Evolutionary conservation across 345 rosid genomes (phyloP), one percentile per base, ranked within the genome.

Genomic region (Citrus sinensis): DNA sequence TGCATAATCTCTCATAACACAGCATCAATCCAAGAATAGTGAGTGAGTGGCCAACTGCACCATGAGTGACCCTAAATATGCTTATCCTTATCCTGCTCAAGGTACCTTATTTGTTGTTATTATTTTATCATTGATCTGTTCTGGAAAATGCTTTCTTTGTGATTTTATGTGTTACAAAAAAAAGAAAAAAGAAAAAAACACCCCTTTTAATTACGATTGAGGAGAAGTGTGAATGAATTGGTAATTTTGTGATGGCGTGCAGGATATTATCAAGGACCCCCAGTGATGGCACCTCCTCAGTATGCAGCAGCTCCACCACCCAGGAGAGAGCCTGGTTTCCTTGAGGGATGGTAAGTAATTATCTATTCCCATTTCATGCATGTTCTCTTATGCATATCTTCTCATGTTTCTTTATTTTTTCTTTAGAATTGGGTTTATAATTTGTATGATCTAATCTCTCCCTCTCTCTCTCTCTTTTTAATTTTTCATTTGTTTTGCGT

Each of bases 251-350:
- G 67, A 19, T 75, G 55, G 2, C 7, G 7, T 56, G 4, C 55
- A 87, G 90, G 92, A 35, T 87, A 87, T 78, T 87, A 89, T 79
- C 92, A 89, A 83, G 92, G 90, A 14, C 92, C 92, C 3, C 92
- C 90, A 9, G 92, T 89, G 80, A 81, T 86, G 88, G 87, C 92
- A 9, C 92, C 92, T 10, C 92, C 92, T 9, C 92, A 87, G 54
- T 86, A 87, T 59, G 84, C 87, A 10, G 84, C 87, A 8, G 84
- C 89, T 76, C 87, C 88, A 54, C 90, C 90, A 2, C 92, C 89
- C 34, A 67, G 68, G 74, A 80, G 83, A 66, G 34, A 83, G 58
- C 39, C 71, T 7, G 90, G 92, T 75, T 89, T 89, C 35, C 92
- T 89, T 22, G 85, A 87, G 79, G 89, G 92, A 81, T 89, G 92